Conservation (phyloP, 345 rosid species). For the Theobroma cacao region DNA sequence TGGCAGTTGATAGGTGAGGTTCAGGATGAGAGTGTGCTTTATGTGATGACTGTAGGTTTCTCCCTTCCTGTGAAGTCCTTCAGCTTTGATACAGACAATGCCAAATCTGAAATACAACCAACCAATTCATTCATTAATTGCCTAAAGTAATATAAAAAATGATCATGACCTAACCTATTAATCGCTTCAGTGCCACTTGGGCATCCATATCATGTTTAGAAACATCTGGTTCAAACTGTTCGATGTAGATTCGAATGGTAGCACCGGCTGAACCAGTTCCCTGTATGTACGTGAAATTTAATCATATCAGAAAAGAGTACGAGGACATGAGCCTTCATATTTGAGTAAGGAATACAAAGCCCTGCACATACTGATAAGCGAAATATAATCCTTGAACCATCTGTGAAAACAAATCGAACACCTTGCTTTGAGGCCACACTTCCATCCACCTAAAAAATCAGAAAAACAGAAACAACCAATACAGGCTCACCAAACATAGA, state of each 20-base stretch:
- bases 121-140: slow-evolving; percentile 13
- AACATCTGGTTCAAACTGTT: slow-evolving; percentile 78
- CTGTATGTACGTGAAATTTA: slow-evolving; percentile 28
- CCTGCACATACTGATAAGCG: slow-evolving; percentile 69
- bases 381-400: slow-evolving; percentile 87
- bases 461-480: slow-evolving; percentile 14
- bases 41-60: slow-evolving; percentile 95
- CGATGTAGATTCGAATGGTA: slow-evolving; percentile 76
- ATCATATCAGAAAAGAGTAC: slow-evolving; percentile 9
- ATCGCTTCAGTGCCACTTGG: slow-evolving; percentile 73
- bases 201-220: slow-evolving; percentile 91
- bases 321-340: slow-evolving; percentile 11
- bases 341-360: background rate
- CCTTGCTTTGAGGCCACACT: slow-evolving; percentile 93
- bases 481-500: slow-evolving; percentile 6
- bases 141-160: background rate
- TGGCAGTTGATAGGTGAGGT: slow-evolving; percentile 17
- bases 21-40: slow-evolving; percentile 7
- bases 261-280: slow-evolving; percentile 99
- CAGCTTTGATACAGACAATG: slow-evolving; percentile 80
- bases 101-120: slow-evolving; percentile 61
- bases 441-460: slow-evolving; percentile 74
- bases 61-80: slow-evolving; percentile 89
- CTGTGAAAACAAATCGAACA: slow-evolving; percentile 83
- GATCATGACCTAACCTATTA: slow-evolving; percentile 56